Evolutionary conservation across 768 basidiomycete genomes (phyloP), one percentile per base, ranked within the genome.

Genomic region (Phlebiopsis gigantea): DNA sequence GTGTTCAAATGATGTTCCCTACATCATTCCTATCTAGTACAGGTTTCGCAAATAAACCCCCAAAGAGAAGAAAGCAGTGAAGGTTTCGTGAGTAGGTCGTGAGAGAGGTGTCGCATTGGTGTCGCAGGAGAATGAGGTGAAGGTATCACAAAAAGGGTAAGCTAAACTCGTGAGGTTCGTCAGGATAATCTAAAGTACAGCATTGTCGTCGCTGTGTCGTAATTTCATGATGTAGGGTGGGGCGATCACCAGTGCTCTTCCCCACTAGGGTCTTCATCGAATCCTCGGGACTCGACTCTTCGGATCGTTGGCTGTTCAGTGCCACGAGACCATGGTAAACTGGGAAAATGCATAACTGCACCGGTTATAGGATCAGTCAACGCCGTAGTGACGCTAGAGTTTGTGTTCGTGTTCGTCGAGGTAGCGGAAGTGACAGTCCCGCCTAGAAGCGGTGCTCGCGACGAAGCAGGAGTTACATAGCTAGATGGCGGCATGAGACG

Each of bases 291-390:
- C 21, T 51, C 34, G 19, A 29, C 29, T 19, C 34, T 5, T 5
- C 19, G 29, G 21, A 6, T 21, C 6, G 41, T 31, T 28, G 60
- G 61, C 44, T 55, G 50, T 39, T 39, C 34, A 2, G 34, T 39
- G 4, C 53, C 61, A 15, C 61, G 56, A 7, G 53, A 51, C 61
- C 62, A 66, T 3, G 68, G 66, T 57, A 69, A 39, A 24, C 63
- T 31, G 22, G 69, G 63, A 47, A 70, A 58, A 47, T 69, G 70
- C 58, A 67, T 59, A 5, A 66, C 61, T 7, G 64, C 65, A 17
- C 71, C 71, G 6, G 69, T 71, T 1, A 69, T 57, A 9, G 71
- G 71, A 53, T 72, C 71, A 44, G 70, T 71, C 42, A 65, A 46
- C 2, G 66, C 61, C 22, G 70, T 72, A 44, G 70, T 71, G 7